Evolutionary conservation across 371 early-diverging fungal species (phyloP), one percentile per base, ranked within the genome.

Genomic region (Catenaria anguillulae): DNA sequence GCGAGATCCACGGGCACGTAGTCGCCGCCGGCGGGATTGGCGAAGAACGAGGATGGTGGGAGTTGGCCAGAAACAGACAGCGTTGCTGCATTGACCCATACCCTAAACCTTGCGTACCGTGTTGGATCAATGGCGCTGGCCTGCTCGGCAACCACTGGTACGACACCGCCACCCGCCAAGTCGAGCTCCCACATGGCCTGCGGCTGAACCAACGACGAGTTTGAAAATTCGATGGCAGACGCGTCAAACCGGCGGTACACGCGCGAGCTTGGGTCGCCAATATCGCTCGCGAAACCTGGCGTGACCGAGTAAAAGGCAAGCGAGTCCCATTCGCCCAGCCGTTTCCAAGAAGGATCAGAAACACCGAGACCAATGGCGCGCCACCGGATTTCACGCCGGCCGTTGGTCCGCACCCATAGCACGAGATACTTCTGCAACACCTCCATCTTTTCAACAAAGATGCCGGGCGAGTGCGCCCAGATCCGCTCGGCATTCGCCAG

Each of bases 391-490:
- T 33, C 61, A 21, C 76, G 75, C 21, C 71, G 48, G 4, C 75
- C 77, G 55, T 50, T 65, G 13, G 43, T 62, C 65, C 77, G 71
- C 8, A 72, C 54, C 79, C 79, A 80, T 0, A 67, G 66, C 0
- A 77, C 71, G 29, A 80, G 56, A 60, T 75, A 69, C 29, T 62
- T 61, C 21, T 62, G 60, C 55, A 75, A 71, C 33, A 71, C 62
- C 59, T 76, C 78, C 46, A 81, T 64, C 24, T 65, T 46, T 43
- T 79, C 80, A 33, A 78, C 42, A 40, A 62, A 71, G 56, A 63
- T 60, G 8, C 54, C 62, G 0, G 64, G 52, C 17, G 67, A 56
- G 43, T 69, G 67, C 0, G 33, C 66, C 31, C 66, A 56, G 17
- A 73, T 64, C 13, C 60, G 46, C 3, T 63, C 64, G 4, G 60